These are phyloP conservation scores for Suillus americanus DNA, from an alignment of 768 basidiomycete genomes.

Conservation along the genomic window DNA sequence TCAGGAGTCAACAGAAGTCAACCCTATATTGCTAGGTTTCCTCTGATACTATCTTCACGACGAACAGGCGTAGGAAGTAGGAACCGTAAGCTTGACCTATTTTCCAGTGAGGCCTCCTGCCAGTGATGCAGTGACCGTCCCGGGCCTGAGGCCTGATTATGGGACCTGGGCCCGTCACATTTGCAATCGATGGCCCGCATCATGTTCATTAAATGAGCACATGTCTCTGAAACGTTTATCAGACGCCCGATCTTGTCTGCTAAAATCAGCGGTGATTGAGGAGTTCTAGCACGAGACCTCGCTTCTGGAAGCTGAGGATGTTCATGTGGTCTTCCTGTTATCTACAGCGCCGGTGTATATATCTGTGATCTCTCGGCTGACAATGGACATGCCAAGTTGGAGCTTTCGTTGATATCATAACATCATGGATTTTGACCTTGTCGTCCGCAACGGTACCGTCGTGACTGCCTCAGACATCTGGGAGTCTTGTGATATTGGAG, in stretches of 20 bases:
- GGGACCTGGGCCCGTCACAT: no score
- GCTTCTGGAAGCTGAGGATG: constrained; percentile 1
- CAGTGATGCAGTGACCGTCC: no score
- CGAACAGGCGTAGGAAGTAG: no score
- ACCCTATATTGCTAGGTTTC: no score
- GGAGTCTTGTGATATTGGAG: constrained; percentile 28
- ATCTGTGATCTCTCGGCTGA: not conserved
- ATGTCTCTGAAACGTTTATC: no score
- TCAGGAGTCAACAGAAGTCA: no score
- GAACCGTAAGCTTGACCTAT: no score
- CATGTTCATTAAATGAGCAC: no score
- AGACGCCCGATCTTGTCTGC: not conserved
- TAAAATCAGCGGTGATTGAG: not conserved
- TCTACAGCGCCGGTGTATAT: not conserved
- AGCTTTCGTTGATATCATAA: not conserved
- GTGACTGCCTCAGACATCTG: constrained; percentile 16
- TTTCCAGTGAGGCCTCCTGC: no score
- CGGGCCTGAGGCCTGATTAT: no score
- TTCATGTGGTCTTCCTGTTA: constrained; percentile 3
- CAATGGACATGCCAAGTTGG: not conserved
- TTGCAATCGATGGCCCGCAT: no score
- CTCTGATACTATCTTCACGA: no score
- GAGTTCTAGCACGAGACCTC: not conserved
- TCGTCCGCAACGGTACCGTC: constrained; percentile 15
- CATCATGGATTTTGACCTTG: constrained; percentile 15